phyloP scores from a whole-genome alignment of 2,329 filamentous ascomycete genomes.

The Beauveria australis region DNA sequence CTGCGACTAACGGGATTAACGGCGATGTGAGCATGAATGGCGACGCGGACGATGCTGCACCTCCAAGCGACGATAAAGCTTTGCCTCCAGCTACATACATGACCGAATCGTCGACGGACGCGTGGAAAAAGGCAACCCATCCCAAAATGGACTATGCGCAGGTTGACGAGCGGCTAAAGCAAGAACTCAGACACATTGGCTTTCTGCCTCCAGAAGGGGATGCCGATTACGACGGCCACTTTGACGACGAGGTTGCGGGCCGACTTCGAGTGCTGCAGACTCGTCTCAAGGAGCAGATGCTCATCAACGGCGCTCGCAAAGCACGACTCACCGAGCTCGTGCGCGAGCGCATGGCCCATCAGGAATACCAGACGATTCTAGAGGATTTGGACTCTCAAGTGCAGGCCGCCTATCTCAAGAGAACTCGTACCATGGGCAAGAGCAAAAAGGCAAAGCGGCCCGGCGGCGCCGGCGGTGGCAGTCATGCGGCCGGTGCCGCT shows the following conservation, averaged over 20 bases:
- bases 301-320: slow-evolving; percentile 87
- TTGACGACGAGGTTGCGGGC: slow-evolving; percentile 88
- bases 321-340: slow-evolving; percentile 77
- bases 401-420: slow-evolving; percentile 90
- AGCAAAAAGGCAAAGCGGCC: slow-evolving; percentile 82
- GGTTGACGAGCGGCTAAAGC: slow-evolving; percentile 83
- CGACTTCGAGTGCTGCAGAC: slow-evolving; percentile 78
- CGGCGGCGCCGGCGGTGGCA: slow-evolving; percentile 66
- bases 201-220: slow-evolving; percentile 63
- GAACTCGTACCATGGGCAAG: slow-evolving; percentile 88
- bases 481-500: slow-evolving; percentile 47
- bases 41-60: slow-evolving; percentile 31
- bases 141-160: slow-evolving; percentile 75
- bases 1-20: slow-evolving; percentile 42
- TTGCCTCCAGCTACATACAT: slow-evolving; percentile 69
- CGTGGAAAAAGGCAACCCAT: slow-evolving; percentile 70
- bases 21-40: slow-evolving; percentile 50
- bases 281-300: slow-evolving; percentile 72
- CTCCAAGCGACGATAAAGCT: slow-evolving; percentile 30
- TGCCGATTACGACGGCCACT: slow-evolving; percentile 80
- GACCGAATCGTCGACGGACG: slow-evolving; percentile 64
- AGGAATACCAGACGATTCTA: slow-evolving; percentile 93
- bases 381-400: slow-evolving; percentile 95
- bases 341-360: slow-evolving; percentile 87
- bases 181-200: slow-evolving; percentile 84